Conservation (phyloP, 345 rosid species). For the Camelina neglecta region DNA sequence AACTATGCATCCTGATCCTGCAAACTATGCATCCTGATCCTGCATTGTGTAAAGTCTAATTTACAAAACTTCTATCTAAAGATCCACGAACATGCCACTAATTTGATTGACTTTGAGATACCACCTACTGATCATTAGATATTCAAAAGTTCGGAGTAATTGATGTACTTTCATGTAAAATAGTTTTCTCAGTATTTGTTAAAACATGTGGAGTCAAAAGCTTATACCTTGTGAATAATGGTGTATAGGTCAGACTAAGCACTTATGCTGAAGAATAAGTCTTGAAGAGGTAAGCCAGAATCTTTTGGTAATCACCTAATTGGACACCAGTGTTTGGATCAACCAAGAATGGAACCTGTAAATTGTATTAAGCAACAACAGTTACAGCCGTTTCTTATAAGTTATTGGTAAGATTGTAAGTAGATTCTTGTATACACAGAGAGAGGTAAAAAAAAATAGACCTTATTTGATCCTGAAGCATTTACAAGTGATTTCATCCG, state of each 20-base stretch:
- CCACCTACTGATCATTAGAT: neutral
- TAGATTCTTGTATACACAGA: neutral
- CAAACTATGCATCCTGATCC: constrained; percentile 5
- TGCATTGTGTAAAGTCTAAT: neutral
- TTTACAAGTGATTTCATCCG: constrained; percentile 55
- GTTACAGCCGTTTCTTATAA: neutral
- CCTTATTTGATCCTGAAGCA: constrained; percentile 71
- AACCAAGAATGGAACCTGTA: constrained; percentile 71
- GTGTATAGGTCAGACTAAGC: neutral
- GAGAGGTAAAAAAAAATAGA: constrained; percentile 21
- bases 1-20: constrained; percentile 7
- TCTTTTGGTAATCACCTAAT: constrained; percentile 65
- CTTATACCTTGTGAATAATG: constrained; percentile 19
- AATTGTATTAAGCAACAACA: constrained; percentile 20
- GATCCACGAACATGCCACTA: neutral
- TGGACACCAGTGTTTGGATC: constrained; percentile 77
- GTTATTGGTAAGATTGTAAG: constrained; percentile 10
- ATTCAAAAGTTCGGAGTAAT: neutral
- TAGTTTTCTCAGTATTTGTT: neutral
- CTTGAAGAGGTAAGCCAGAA: constrained; percentile 66
- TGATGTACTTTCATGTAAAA: neutral
- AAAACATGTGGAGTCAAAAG: neutral
- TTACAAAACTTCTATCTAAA: neutral
- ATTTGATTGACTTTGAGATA: neutral
- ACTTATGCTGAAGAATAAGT: constrained; percentile 57